phyloP scores from a whole-genome alignment of 1,284 basidiomycete species.

The Boletus coffeatus region DNA sequence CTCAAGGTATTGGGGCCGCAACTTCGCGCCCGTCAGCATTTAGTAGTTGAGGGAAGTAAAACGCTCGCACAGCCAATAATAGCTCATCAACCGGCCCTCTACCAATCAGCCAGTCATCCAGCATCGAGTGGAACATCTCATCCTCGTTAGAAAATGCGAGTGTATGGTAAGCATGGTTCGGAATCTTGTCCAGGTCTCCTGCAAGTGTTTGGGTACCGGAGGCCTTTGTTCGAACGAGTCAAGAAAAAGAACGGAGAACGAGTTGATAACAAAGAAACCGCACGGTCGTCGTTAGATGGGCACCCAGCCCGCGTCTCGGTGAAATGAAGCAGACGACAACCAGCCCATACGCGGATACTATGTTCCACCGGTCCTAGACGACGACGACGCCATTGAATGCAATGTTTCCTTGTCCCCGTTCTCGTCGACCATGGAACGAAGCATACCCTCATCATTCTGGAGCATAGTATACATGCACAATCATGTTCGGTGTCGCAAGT shows the following conservation, averaged over 20 bases:
- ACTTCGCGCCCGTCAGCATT: constrained; percentile 39
- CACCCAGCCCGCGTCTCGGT: constrained; percentile 46
- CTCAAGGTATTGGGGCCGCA: constrained; percentile 82
- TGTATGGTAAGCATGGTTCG: constrained; percentile 65
- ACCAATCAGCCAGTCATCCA: constrained; percentile 92
- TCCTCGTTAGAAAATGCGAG: constrained; percentile 83
- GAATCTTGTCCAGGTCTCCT: constrained; percentile 61
- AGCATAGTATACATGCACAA: too few species aligned
- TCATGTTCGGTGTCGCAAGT: too few species aligned
- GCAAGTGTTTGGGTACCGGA: constrained; percentile 24
- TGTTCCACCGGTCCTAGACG: too few species aligned
- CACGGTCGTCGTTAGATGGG: constrained; percentile 57
- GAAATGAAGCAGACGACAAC: too few species aligned
- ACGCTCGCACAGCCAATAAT: constrained; percentile 60
- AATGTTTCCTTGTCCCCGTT: too few species aligned
- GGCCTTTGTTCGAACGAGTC: constrained; percentile 68
- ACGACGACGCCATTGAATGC: too few species aligned
- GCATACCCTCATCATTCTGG: too few species aligned
- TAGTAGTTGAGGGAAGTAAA: constrained; percentile 7
- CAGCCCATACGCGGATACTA: too few species aligned
- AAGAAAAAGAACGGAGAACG: constrained; percentile 69
- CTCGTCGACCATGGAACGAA: too few species aligned
- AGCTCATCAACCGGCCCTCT: constrained; percentile 83
- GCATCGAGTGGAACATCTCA: constrained; percentile 88
- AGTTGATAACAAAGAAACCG: constrained; percentile 72